phyloP scores from a whole-genome alignment of 768 basidiomycete species.

The Lentinus brumalis region DNA sequence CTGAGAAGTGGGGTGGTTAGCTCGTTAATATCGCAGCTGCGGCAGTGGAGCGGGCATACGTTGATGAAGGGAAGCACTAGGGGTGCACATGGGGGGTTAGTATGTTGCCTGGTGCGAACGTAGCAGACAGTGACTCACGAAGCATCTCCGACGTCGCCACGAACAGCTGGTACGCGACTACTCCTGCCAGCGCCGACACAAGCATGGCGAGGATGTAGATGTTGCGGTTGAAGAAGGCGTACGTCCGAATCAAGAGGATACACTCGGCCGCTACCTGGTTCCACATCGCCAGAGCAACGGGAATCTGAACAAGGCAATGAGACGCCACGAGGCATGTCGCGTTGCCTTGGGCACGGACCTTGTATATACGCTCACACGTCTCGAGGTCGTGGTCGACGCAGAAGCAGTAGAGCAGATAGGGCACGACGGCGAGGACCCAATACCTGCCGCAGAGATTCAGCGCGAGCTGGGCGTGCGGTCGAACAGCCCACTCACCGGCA shows the following conservation, averaged over 20 bases:
- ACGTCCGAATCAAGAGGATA: conserved; percentile 81
- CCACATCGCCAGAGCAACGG: conserved; percentile 83
- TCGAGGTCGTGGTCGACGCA: conserved; percentile 65
- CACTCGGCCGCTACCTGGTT: conserved; percentile 85
- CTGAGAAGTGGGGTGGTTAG: conserved; percentile 28
- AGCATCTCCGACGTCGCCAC: conserved; percentile 80
- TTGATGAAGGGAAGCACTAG: conserved; percentile 65
- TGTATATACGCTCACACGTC: conserved; percentile 71
- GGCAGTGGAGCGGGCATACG: conserved; percentile 52
- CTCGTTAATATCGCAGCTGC: neutral
- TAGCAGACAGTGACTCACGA: conserved; percentile 43
- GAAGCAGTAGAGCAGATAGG: conserved; percentile 77
- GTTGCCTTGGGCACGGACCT: conserved; percentile 38
- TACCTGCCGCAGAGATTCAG: conserved; percentile 47
- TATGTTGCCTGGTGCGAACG: neutral
- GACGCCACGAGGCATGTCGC: neutral
- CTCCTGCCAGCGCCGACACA: conserved; percentile 65
- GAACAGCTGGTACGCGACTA: conserved; percentile 81
- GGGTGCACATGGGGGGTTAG: neutral
- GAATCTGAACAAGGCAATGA: conserved; percentile 50
- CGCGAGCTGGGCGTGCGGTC: neutral
- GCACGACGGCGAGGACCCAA: conserved; percentile 81
- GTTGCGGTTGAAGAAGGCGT: conserved; percentile 85
- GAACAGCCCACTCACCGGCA: conserved; percentile 60
- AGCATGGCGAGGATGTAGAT: conserved; percentile 64